Evolutionary conservation across 441 rosid species (phyloP), one percentile per base, ranked within the genome.

Genomic region (Euphorbia neoarborescens): DNA sequence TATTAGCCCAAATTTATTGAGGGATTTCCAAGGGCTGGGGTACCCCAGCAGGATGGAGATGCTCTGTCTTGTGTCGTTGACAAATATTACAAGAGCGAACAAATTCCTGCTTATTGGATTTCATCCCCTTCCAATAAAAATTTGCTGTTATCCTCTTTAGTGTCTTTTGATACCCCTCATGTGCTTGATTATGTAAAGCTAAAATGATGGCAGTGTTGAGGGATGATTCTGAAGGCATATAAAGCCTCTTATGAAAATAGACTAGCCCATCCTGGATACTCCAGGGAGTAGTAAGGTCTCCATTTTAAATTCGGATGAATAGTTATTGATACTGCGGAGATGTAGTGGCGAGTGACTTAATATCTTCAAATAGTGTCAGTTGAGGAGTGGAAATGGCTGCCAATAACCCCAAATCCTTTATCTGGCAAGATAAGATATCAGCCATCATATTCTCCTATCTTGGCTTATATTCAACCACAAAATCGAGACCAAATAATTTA

Each of bases 71-170:
- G 0, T 59, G 7, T 17, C 10, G 4, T 0, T 71, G 68, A 2
- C 46, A 71, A 0, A 71, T 2, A 0, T 1, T 0, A n/a, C 60
- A 61, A 0, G 13, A 3, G 0, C 3, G 0, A 0, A 69, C 7
- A 37, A 13, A 57, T 0, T 0, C 50, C 25, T 8, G 10, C 28
- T 54, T 24, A 0, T 12, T 1, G 13, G 15, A 1, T 0, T 56
- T 22, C 11, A 65, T n/a, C n/a, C n/a, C n/a, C n/a, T n/a, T n/a
- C n/a, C n/a, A n/a, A n/a, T n/a, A n/a, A n/a, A n/a, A n/a, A n/a
- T n/a, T n/a, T n/a, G n/a, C n/a, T n/a, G n/a, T n/a, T n/a, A n/a
- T n/a, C n/a, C n/a, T n/a, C n/a, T n/a, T n/a, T n/a, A n/a, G n/a
- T n/a, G n/a, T n/a, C n/a, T n/a, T n/a, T n/a, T n/a, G n/a, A n/a